Evolutionary conservation across 345 rosid genomes (phyloP), one percentile per base, ranked within the genome.

Genomic region (Salix exigua): DNA sequence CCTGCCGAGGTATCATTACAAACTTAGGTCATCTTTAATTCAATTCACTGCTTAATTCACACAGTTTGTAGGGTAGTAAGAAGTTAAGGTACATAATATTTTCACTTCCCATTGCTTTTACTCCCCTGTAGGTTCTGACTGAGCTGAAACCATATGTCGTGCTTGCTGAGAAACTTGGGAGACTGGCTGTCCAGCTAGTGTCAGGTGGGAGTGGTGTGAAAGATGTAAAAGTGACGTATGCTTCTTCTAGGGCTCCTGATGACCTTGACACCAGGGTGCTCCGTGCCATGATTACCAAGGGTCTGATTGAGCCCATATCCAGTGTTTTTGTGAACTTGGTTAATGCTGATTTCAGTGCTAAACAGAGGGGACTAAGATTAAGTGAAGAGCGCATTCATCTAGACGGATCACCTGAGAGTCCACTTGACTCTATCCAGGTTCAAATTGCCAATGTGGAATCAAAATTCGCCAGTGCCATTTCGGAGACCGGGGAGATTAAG

Each of bases 271-370:
- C 83, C 38, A 76, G 83, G 68, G 72, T 80, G 50, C 77, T 80
- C 28, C 76, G 83, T 2, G 79, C 83, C 12, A 80, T 76, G 83
- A 75, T 80, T 37, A 76, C 35, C 44, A 80, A 80, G 68, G 83
- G 83, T 19, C 68, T 80, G 42, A 80, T 80, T n/a, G 83, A 80
- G 69, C 83, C 83, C 28, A 80, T 80, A 50, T 76, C 83, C 44
- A 28, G 58, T 33, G 73, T 58, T 12, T 80, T 75, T 28, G 77
- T 80, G 31, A 80, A 80, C 79, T 17, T 80, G 70, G 83, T 80
- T 25, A 80, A 80, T 68, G 83, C 83, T 23, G 83, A 80, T 63
- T 80, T 80, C 74, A 71, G 69, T 6, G 83, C 83, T 19, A 80
- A 80, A 50, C 83, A 80, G 66, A 80, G 76, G 51, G 83, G 83